Base-by-base conservation (phyloP, 805 yeast genomes). In the Diddensiella transvaalensis region DNA sequence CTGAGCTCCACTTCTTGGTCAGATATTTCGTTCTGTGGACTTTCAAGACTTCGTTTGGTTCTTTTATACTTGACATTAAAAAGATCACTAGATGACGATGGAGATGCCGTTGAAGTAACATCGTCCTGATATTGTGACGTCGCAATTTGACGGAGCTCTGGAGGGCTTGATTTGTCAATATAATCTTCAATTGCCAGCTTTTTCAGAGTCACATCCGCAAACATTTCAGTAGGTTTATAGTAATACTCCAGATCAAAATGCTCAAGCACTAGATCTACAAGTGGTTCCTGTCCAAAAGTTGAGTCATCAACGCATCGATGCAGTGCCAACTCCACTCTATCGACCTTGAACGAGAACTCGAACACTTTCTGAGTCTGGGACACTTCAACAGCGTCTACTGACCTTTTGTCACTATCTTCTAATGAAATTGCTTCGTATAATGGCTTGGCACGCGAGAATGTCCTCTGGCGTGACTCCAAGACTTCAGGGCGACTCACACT, bases 161-260 rank as follows among this genome's bases (percentile, higher is more conserved):
- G 71, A 4, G 82, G 72, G 0, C 82, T 78, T 1, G 80, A 71
- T 18, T 70, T 70, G 51, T 83, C 90, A 40, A 88, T 78, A 62
- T 78, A 82, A 63, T 93, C 98, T 38, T 86, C 80, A 22, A 93
- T 67, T 30, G 79, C 75, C 32, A 93, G 70, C 43, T 85, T 87
- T 2, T 77, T 74, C 35, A 93, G 74, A 1, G 71, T 63, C 36
- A 91, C 64, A 52, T 83, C 80, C 3, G 89, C 77, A 51, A 77
- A 76, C 82, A 89, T 78, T 38, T 77, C 84, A 42, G 67, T 71
- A 0, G 71, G 70, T 1, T 85, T 81, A 52, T 76, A 83, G 63
- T 66, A 79, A 52, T 85, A 80, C n/a, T 70, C 69, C 30, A 93
- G 65, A 22, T 68, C 69, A 42, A 90, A 74, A 3, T 77, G 69